Percentiles rank a stretch among this genome's conserved stretches.
Conservation (phyloP, 257 asterid genomes). For the Penstemon newberryi region DNA sequence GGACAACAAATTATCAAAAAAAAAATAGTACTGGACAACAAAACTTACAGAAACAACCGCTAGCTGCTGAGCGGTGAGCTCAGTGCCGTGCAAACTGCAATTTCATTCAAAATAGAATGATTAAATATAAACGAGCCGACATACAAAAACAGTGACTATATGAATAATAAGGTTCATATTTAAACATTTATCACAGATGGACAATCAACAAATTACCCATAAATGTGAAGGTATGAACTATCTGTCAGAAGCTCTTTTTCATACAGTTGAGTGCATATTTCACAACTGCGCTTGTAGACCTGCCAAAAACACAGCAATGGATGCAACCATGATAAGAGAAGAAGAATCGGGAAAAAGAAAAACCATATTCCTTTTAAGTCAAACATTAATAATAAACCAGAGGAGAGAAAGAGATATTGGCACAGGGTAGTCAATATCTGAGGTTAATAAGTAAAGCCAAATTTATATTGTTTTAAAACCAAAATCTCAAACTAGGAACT, state of each 20-base stretch:
- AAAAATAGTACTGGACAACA: conserved; percentile 4
- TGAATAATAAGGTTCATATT: conserved; percentile 8
- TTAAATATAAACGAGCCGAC: conserved; percentile 13
- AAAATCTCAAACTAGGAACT: background rate
- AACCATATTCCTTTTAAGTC: background rate
- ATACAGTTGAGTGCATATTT: conserved; percentile 79
- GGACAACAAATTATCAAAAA: conserved; percentile 12
- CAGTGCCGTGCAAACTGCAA: conserved; percentile 80
- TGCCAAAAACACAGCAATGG: conserved; percentile 34
- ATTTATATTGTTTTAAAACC: conserved; percentile 1
- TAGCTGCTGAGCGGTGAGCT: conserved; percentile 81
- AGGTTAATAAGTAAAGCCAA: conserved; percentile 9
- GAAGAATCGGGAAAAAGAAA: background rate
- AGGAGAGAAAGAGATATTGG: background rate
- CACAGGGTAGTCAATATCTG: background rate
- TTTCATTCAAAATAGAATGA: conserved; percentile 22
- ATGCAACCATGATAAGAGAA: conserved; percentile 18
- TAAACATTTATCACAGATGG: conserved; percentile 23
- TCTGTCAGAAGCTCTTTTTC: conserved; percentile 94
- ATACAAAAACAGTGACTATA: conserved; percentile 8
- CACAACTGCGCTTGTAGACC: conserved; percentile 95
- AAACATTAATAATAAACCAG: background rate
- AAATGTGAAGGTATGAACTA: conserved; percentile 73
- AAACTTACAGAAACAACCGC: conserved; percentile 87
- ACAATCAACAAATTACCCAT: conserved; percentile 48